These are phyloP conservation scores for Pterocarpus santalinus DNA, from an alignment of 306 rosid genomes.

Conservation along the genomic window DNA sequence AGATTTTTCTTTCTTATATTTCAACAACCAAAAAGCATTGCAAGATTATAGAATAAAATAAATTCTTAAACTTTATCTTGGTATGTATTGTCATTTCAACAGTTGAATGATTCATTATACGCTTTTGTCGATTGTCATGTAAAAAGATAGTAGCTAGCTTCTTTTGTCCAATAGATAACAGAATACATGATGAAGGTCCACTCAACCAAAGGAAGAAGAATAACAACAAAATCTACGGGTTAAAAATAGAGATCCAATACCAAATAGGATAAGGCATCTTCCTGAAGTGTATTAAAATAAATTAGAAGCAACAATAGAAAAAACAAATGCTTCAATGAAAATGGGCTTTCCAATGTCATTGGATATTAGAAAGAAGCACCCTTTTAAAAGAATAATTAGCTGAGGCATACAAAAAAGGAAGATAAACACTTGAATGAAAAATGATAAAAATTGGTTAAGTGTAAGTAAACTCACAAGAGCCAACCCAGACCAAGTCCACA, in stretches of 20 bases:
- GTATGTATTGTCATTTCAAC: not conserved
- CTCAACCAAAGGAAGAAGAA: not conserved
- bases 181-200: not conserved
- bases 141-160: slow-evolving; percentile 6
- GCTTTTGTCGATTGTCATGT: not conserved
- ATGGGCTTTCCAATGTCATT: too few relatives aligned
- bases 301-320: too few relatives aligned
- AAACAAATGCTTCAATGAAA: too few relatives aligned
- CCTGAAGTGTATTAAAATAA: too few relatives aligned
- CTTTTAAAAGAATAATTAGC: too few relatives aligned
- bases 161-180: slow-evolving; percentile 5
- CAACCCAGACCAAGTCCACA: slow-evolving; percentile 87
- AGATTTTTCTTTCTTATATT: not conserved
- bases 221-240: not conserved
- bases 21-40: not conserved
- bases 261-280: too few relatives aligned
- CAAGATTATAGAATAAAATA: not conserved
- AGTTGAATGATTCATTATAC: not conserved
- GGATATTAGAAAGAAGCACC: too few relatives aligned
- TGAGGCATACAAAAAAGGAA: not conserved
- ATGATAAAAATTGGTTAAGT: not conserved
- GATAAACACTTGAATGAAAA: not conserved
- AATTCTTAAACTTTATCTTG: slow-evolving; percentile 1
- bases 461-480: slow-evolving; percentile 69
- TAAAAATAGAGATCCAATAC: too few relatives aligned